Evolutionary conservation across 1,284 basidiomycete genomes (phyloP).

Genomic region (Malassezia obtusa): DNA sequence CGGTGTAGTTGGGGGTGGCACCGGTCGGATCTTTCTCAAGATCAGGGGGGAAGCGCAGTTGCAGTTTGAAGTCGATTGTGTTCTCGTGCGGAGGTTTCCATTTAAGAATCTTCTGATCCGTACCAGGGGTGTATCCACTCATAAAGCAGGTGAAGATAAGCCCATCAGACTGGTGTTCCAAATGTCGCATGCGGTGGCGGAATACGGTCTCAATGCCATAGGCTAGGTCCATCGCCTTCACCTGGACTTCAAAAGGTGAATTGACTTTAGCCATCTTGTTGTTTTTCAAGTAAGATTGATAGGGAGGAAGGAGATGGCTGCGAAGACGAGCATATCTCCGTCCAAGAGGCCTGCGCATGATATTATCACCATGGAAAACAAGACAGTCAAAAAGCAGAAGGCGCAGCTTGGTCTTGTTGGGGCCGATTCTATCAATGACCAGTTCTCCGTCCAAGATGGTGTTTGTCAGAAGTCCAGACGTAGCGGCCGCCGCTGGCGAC

Average conservation of each 20-base stretch:
- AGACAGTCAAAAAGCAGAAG: constrained; percentile 88
- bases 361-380: constrained; percentile 71
- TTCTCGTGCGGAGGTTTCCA: constrained; percentile 99
- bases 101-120: constrained; percentile 77
- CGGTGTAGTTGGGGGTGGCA: constrained; percentile 60
- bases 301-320: constrained; percentile 73
- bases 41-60: constrained; percentile 75
- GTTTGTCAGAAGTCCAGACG: constrained; percentile 53
- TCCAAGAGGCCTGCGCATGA: constrained; percentile 70
- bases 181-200: constrained; percentile 66
- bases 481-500: constrained; percentile 7
- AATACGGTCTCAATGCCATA: constrained; percentile 73
- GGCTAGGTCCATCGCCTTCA: constrained; percentile 80
- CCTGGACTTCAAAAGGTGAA: constrained; percentile 70
- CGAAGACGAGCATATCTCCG: constrained; percentile 80
- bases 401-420: constrained; percentile 61
- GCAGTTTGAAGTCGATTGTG: constrained; percentile 90
- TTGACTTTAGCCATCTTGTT: constrained; percentile 54
- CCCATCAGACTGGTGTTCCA: constrained; percentile 89
- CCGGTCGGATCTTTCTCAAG: constrained; percentile 22
- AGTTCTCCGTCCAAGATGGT: constrained; percentile 90
- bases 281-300: constrained; percentile 61
- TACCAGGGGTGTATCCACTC: constrained; percentile 75
- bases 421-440: constrained; percentile 69
- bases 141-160: constrained; percentile 90